phyloP scores from a whole-genome alignment of 177 flowering plant genomes.

The Vitis hybrid region DNA sequence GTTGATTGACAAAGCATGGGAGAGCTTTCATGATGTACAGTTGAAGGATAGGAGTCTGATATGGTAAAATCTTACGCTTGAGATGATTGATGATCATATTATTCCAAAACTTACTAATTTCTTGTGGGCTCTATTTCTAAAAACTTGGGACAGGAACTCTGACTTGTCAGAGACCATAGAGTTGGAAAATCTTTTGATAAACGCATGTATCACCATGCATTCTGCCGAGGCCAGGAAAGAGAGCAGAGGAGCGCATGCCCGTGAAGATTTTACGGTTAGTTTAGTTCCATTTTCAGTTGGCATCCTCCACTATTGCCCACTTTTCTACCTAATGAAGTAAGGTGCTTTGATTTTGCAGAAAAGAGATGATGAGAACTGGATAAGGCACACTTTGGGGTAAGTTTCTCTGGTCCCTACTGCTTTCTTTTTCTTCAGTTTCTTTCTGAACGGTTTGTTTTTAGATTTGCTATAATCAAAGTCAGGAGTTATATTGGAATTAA shows the following conservation, averaged over 20 bases:
- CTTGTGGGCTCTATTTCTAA: neutral
- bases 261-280: slow-evolving; percentile 86
- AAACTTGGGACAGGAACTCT: slow-evolving; percentile 61
- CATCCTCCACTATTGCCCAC: neutral
- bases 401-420: slow-evolving; percentile 11
- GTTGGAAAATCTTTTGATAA: slow-evolving; percentile 90
- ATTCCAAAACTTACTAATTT: neutral
- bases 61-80: slow-evolving; percentile 49
- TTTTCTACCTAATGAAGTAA: slow-evolving; percentile 3
- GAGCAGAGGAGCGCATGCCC: slow-evolving; percentile 99
- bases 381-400: slow-evolving; percentile 95
- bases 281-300: neutral
- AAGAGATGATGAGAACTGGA: slow-evolving; percentile 96
- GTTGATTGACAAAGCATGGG: slow-evolving; percentile 87
- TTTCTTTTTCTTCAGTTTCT: neutral
- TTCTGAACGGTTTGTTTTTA: neutral
- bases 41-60: slow-evolving; percentile 83
- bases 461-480: no score
- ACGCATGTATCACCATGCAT: slow-evolving; percentile 96
- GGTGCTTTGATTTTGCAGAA: slow-evolving; percentile 51
- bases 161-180: slow-evolving; percentile 92
- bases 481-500: no score
- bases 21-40: slow-evolving; percentile 84
- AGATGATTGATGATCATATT: slow-evolving; percentile 4
- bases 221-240: slow-evolving; percentile 99